A percentile compares a stretch with the other conserved stretches of the same genome.
These are phyloP conservation scores for Fonsecaea monophora DNA, from an alignment of 2,329 filamentous ascomycete species.

Conservation along the genomic window DNA sequence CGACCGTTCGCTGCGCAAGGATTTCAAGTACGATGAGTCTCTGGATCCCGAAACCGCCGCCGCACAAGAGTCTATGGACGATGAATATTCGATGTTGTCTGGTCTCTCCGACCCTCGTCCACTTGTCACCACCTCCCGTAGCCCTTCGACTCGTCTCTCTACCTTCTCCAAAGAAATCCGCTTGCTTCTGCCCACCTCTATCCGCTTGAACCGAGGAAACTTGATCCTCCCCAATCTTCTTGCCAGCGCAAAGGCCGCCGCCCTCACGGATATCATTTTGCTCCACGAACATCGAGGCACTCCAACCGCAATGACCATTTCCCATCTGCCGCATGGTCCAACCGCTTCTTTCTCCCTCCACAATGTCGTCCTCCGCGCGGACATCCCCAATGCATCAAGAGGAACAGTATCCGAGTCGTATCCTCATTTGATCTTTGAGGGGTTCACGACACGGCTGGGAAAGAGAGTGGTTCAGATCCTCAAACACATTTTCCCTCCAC, in stretches of 20 bases:
- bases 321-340: slow-evolving; percentile 86
- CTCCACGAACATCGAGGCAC: slow-evolving; percentile 92
- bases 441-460: slow-evolving; percentile 82
- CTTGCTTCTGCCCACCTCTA: slow-evolving; percentile 80
- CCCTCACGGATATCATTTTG: slow-evolving; percentile 82
- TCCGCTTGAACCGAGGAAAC: slow-evolving; percentile 90
- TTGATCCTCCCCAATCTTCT: slow-evolving; percentile 86
- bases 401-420: slow-evolving; percentile 93
- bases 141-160: slow-evolving; percentile 82
- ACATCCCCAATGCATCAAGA: slow-evolving; percentile 85
- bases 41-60: slow-evolving; percentile 82
- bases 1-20: slow-evolving; percentile 80
- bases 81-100: slow-evolving; percentile 90
- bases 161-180: slow-evolving; percentile 93
- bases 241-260: slow-evolving; percentile 77
- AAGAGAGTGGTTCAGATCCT: slow-evolving; percentile 85
- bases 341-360: slow-evolving; percentile 87
- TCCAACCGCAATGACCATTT: slow-evolving; percentile 86
- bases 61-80: slow-evolving; percentile 81
- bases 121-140: slow-evolving; percentile 87
- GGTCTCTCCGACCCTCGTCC: slow-evolving; percentile 88
- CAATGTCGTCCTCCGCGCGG: slow-evolving; percentile 89
- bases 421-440: slow-evolving; percentile 94
- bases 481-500: slow-evolving; percentile 91
- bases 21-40: slow-evolving; percentile 94